Evolutionary conservation across 257 asterid species (phyloP), one percentile per base, ranked within the genome.

Genomic region (Nemophila menziesii): DNA sequence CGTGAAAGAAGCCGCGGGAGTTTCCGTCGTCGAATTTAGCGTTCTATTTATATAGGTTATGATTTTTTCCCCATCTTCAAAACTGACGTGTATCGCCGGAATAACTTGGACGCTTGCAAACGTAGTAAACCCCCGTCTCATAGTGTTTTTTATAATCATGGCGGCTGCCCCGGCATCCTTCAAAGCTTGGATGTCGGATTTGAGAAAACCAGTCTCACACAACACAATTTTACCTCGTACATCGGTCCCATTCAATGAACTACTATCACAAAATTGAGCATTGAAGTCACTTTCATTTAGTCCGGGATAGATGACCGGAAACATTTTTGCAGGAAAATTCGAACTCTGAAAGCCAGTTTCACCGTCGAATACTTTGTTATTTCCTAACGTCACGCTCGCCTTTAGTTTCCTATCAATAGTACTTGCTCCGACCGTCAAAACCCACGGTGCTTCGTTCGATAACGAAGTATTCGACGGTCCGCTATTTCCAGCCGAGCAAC

Each of bases 361-460:
- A 2, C 65, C 58, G 5, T 23, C 22, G 0, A 51, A 23, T 18
- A 29, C 50, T 10, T 39, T 24, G 0, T 52, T 46, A 27, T 60
- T 52, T 33, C 66, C 66, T 4, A 58, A 53, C 2, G 4, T 11
- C 5, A 50, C 58, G 5, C 0, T 37, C 2, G 65, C 16, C 14
- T 19, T 22, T 10, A 58, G 5, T 16, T 11, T 19, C 11, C 60
- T 18, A 20, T 59, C 65, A 13, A 40, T 45, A 2, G 60, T 26
- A 23, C 55, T 46, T 17, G 60, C 60, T 7, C 49, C 55, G 13
- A 60, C 66, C 0, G 65, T 51, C 20, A 59, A 54, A 19, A 59
- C 46, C 65, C 65, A 59, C 0, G 65, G 65, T 3, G 54, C 54
- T 8, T 39, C 38, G 22, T 59, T 59, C 5, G 53, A 14, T 33